Evolutionary conservation across 2,329 filamentous ascomycete genomes (phyloP), one percentile per base, ranked within the genome.

Genomic region (Pseudogymnoascus sp.): DNA sequence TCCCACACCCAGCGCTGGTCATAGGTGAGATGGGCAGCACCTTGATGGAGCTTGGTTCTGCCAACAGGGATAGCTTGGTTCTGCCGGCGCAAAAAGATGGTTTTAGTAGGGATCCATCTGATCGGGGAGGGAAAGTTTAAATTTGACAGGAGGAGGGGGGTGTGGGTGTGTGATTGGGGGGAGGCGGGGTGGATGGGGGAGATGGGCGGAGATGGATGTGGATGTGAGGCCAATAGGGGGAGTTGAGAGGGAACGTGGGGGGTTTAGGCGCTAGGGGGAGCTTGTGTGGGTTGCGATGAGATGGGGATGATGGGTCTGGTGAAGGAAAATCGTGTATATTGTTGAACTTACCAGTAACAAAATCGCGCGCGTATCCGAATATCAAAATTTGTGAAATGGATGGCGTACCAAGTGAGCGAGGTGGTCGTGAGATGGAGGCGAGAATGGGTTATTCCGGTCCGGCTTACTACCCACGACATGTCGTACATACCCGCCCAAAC

Each of bases 61-160:
- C 37, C 37, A 40, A 8, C 19, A 44, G 19, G 40, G 40, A 24
- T 44, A 44, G 16, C 19, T 44, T 21, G 10, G 10, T 21, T 44
- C 10, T 26, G 11, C 21, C 42, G 21, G 21, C 29, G 29, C 29
- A 33, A 8, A 33, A 8, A 56, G n/a, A 7, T 31, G 26, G 2
- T 16, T 16, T 29, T 50, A 50, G 44, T 33, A 13, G n/a, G 47
- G 50, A 19, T 37, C n/a, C 29, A 56, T 56, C 26, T 56, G 50
- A 56, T 56, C 29, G 50, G 50, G 16, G 50, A 33, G 10, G 10
- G n/a, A 56, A 56, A 56, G 29, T 33, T 56, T 56, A 56, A 56
- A 14, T 56, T 56, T 56, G 50, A 56, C 50, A 56, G 50, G 50
- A 56, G n/a, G n/a, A 33, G n/a, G n/a, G 50, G 29, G 29, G 50